These are phyloP conservation scores for Tetragonia tetragonoides DNA, from an alignment of 148 eudicot genomes.

Conservation along the genomic window DNA sequence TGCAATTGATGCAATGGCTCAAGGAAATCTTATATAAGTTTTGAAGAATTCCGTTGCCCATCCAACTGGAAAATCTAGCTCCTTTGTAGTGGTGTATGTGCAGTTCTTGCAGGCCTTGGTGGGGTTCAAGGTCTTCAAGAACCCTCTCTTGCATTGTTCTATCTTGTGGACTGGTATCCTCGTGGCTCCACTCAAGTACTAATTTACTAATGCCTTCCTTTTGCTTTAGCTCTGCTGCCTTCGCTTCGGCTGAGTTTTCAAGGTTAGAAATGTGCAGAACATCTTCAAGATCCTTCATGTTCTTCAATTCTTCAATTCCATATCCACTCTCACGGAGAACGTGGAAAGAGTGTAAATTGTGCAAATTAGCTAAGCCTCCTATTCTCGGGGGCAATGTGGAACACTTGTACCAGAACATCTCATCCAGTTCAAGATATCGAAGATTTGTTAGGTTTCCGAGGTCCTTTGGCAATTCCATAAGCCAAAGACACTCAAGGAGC, in stretches of 20 bases:
- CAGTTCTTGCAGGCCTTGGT: constrained; percentile 22
- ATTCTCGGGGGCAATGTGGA: constrained; percentile 25
- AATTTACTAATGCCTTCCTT: constrained; percentile 22
- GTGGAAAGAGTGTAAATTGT: constrained; percentile 18
- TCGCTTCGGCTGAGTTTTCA: constrained; percentile 23
- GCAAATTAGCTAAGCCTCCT: constrained; percentile 24
- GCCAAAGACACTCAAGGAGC: constrained; percentile 34
- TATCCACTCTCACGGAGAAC: constrained; percentile 17
- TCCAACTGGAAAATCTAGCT: constrained; percentile 22
- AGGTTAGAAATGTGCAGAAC: constrained; percentile 23
- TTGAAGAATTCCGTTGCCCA: constrained; percentile 17
- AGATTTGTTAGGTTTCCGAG: constrained; percentile 30
- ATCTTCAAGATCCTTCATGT: constrained; percentile 19
- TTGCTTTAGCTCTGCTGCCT: constrained; percentile 21
- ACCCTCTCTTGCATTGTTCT: constrained; percentile 22
- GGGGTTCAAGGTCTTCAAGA: constrained; percentile 34
- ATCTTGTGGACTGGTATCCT: constrained; percentile 8
- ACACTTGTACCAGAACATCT: constrained; percentile 35
- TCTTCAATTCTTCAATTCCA: constrained; percentile 24
- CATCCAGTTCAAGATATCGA: constrained; percentile 36
- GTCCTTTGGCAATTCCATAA: constrained; percentile 29
- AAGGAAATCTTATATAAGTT: constrained; percentile 17
- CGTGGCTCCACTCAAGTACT: constrained; percentile 31
- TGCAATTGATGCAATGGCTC: constrained; percentile 23
- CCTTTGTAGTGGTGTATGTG: constrained; percentile 28